phyloP scores from a whole-genome alignment of 139 green algal genomes.

The Coelastrella sp. region DNA sequence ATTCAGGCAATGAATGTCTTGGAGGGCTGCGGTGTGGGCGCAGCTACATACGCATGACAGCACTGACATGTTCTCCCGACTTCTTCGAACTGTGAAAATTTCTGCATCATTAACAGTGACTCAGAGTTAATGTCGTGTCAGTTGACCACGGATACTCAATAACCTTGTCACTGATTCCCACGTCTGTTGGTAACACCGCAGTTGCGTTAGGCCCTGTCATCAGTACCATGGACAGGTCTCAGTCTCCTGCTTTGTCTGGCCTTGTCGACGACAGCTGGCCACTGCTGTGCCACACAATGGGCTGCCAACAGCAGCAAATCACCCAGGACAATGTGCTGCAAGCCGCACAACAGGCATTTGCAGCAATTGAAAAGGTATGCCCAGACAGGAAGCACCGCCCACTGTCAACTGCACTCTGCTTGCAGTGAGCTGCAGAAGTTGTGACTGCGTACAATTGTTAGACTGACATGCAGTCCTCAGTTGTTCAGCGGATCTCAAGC shows the following conservation, averaged over 20 bases:
- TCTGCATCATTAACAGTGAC: neutral
- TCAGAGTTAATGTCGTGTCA: no score
- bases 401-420: no score
- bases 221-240: neutral
- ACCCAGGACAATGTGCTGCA: neutral
- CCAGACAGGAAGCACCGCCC: neutral
- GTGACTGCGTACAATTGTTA: no score
- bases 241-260: neutral
- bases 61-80: neutral
- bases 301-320: neutral
- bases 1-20: no score
- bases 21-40: neutral
- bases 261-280: neutral
- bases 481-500: no score
- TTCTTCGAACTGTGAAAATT: neutral
- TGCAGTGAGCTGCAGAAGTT: no score
- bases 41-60: neutral
- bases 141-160: no score
- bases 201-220: neutral
- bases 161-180: neutral
- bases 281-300: slow-evolving; percentile 27
- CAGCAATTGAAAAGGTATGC: neutral
- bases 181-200: neutral
- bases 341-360: neutral
- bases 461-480: no score